A percentile compares a stretch with the other conserved stretches of the same genome.
Conservation (phyloP, 2,329 filamentous ascomycete genomes). For the Domatiomyces globalis region DNA sequence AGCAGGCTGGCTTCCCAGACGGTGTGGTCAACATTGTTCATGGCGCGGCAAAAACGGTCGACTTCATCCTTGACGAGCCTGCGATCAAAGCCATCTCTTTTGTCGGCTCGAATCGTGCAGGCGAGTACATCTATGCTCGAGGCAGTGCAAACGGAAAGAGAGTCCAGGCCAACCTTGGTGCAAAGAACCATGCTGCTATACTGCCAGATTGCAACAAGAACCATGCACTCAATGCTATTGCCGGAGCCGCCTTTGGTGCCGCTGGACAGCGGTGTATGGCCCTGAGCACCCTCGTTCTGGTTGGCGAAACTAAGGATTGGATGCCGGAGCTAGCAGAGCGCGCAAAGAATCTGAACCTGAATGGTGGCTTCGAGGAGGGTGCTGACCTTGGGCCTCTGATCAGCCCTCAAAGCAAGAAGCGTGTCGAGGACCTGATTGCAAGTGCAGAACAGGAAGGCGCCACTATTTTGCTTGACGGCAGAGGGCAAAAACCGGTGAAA, state of each 20-base stretch:
- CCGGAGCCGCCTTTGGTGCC: constrained; percentile 53
- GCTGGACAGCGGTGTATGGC: constrained; percentile 59
- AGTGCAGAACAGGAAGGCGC: constrained; percentile 50
- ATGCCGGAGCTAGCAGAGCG: constrained; percentile 48
- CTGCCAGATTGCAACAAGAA: constrained; percentile 57
- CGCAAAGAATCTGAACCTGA: constrained; percentile 45
- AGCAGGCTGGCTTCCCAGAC: constrained; percentile 50
- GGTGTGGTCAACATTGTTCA: constrained; percentile 56
- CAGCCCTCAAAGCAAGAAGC: constrained; percentile 47
- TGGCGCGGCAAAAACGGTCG: constrained; percentile 49
- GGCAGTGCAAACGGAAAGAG: constrained; percentile 58
- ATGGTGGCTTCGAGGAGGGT: constrained; percentile 49
- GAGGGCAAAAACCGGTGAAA: constrained; percentile 46
- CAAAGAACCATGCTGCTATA: constrained; percentile 56
- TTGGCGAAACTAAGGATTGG: constrained; percentile 54
- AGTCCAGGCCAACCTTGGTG: constrained; percentile 54
- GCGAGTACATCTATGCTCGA: constrained; percentile 54
- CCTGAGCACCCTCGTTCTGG: constrained; percentile 49
- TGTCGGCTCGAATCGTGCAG: constrained; percentile 53
- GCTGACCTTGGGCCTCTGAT: constrained; percentile 53
- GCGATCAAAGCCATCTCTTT: constrained; percentile 56
- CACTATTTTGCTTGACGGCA: constrained; percentile 48
- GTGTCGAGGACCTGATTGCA: constrained; percentile 47
- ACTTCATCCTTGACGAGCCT: constrained; percentile 56
- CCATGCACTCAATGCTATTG: constrained; percentile 51